A percentile compares a stretch with the other conserved stretches of the same genome.
These are phyloP conservation scores for Fusarium aywerte DNA, from an alignment of 2,329 filamentous ascomycete genomes.

Conservation along the genomic window DNA sequence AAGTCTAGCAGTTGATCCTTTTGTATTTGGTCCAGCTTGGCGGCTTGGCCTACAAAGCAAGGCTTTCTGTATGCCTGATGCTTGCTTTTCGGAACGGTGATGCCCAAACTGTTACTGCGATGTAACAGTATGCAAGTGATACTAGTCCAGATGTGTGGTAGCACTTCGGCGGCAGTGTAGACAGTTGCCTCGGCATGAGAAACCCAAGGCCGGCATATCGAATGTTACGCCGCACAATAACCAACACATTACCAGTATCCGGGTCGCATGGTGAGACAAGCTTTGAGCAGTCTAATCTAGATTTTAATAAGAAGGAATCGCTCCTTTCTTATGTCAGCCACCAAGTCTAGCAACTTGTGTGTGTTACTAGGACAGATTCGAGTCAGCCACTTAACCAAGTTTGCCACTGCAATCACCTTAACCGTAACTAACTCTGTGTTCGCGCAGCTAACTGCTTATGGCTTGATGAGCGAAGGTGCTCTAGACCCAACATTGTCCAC, in stretches of 20 bases:
- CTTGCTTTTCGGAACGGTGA: neutral
- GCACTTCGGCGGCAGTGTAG: neutral
- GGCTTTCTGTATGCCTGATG: neutral
- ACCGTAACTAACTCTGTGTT: neutral
- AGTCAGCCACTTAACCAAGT: neutral
- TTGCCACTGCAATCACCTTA: conserved; percentile 1
- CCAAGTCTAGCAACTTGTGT: neutral
- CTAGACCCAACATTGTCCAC: neutral
- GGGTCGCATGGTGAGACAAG: too few relatives aligned
- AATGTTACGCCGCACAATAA: neutral
- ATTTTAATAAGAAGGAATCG: too few relatives aligned
- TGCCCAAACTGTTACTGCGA: neutral
- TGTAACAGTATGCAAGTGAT: neutral
- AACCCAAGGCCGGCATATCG: neutral
- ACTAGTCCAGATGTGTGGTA: neutral
- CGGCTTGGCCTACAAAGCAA: neutral
- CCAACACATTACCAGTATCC: neutral
- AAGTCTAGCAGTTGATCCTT: neutral
- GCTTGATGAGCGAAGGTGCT: neutral
- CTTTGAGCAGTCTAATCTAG: too few relatives aligned
- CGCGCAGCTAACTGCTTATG: neutral
- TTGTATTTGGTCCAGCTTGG: neutral
- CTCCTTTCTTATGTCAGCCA: too few relatives aligned
- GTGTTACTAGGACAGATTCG: neutral
- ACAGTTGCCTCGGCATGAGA: neutral